These are phyloP conservation scores for Talaromyces atroroseus DNA, from an alignment of 2,329 filamentous ascomycete genomes.

Conservation along the genomic window DNA sequence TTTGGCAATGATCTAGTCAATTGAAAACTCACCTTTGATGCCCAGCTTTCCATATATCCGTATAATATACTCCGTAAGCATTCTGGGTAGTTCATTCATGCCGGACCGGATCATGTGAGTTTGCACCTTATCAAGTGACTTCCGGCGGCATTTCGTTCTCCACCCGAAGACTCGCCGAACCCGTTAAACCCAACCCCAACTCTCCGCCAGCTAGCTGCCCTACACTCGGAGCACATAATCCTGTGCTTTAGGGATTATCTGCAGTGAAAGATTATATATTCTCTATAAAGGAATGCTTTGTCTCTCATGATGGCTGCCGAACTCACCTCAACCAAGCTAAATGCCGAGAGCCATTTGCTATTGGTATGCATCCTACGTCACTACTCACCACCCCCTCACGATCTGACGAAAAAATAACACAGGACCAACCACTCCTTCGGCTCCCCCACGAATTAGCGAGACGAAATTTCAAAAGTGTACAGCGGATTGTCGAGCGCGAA, in stretches of 20 bases:
- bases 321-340: constrained; percentile 44
- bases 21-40: neutral
- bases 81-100: neutral
- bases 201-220: neutral
- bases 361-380: constrained; percentile 31
- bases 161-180: neutral
- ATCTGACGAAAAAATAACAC: constrained; percentile 7
- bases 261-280: neutral
- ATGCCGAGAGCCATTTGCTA: constrained; percentile 46
- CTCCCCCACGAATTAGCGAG: constrained; percentile 88
- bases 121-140: neutral
- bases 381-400: constrained; percentile 6
- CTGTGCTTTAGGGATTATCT: neutral
- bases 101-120: neutral
- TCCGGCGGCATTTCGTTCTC: neutral
- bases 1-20: neutral
- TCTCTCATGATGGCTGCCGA: constrained; percentile 35
- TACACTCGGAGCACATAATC: neutral
- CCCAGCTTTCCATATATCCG: neutral
- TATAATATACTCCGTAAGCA: neutral
- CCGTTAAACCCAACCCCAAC: neutral
- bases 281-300: neutral
- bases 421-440: constrained; percentile 93
- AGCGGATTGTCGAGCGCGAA: constrained; percentile 44
- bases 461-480: constrained; percentile 83